A percentile compares a stretch with the other conserved stretches of the same genome.
phyloP scores from a whole-genome alignment of 2,329 filamentous ascomycete genomes.

The Penicillium capsulatum region DNA sequence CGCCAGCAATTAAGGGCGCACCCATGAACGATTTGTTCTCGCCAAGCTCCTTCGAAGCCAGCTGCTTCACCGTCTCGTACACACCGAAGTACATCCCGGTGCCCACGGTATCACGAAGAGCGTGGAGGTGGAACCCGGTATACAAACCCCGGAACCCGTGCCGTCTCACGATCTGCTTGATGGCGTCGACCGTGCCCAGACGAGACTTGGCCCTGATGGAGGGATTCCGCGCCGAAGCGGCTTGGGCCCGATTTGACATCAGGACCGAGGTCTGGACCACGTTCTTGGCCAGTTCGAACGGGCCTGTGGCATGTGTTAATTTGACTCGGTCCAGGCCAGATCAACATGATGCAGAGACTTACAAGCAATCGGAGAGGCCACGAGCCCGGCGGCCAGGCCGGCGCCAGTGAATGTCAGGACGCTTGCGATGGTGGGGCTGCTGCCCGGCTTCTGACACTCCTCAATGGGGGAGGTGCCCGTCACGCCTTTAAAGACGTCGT shows the following conservation, averaged over 20 bases:
- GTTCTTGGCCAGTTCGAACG: slow-evolving; percentile 48
- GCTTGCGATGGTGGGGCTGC: slow-evolving; percentile 40
- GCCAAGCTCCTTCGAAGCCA: slow-evolving; percentile 43
- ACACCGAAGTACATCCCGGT: slow-evolving; percentile 46
- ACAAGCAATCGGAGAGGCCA: slow-evolving; percentile 44
- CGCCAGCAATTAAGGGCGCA: slow-evolving; percentile 44
- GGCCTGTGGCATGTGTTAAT: slow-evolving; percentile 25
- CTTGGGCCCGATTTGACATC: slow-evolving; percentile 41
- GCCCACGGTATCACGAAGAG: slow-evolving; percentile 44
- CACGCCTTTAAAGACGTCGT: slow-evolving; percentile 36
- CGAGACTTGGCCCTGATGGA: slow-evolving; percentile 38
- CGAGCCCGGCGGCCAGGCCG: slow-evolving; percentile 41
- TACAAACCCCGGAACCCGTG: slow-evolving; percentile 45
- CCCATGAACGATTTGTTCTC: slow-evolving; percentile 43
- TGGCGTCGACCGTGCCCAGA: slow-evolving; percentile 41
- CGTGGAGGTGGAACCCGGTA: slow-evolving; percentile 45
- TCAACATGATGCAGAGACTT: slow-evolving; percentile 16
- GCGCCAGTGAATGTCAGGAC: slow-evolving; percentile 42
- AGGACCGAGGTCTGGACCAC: slow-evolving; percentile 48
- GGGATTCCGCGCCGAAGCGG: slow-evolving; percentile 31
- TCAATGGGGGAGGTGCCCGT: slow-evolving; percentile 42
- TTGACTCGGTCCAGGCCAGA: not conserved
- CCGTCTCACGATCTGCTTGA: slow-evolving; percentile 41
- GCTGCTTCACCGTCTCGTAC: slow-evolving; percentile 47
- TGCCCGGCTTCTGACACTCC: slow-evolving; percentile 41